Evolutionary conservation across 2,329 filamentous ascomycete species (phyloP), one percentile per base, ranked within the genome.

Genomic region (Claviceps sp.): DNA sequence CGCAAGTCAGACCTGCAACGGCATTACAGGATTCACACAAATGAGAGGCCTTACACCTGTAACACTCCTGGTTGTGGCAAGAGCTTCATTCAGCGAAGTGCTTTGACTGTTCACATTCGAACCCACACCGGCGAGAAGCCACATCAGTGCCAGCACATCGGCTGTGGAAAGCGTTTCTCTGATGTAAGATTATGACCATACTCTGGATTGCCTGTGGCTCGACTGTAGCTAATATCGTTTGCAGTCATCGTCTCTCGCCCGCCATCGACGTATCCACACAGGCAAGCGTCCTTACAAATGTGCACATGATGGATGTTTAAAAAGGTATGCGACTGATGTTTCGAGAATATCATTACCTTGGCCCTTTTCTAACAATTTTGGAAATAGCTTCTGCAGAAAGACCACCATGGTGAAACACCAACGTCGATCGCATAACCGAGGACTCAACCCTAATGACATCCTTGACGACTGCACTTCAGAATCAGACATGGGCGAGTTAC

Each of bases 121-220:
- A 85, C 81, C 13, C 83, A 85, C 57, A 85, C 81, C 1, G 81
- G 82, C 52, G 83, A 86, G 69, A 87, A 86, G 65, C 83, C 83
- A 54, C 81, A 86, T 58, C 75, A 80, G 59, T 87, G 83, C 60
- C 75, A 81, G 61, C 77, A 83, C 57, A 67, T 76, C 26, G 81
- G 78, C 20, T 86, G 82, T 60, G 79, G 77, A 45, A 86, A 85
- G 68, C 72, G 79, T 42, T 86, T 86, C 61, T 85, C 82, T 51
- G 82, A 86, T 67, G 82, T 84, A 67, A 58, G 79, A n/a, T 3
- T n/a, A 4, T 20, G 13, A 20, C 44, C 9, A 11, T n/a, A 3
- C 6, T 14, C 2, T 18, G 20, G 4, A 14, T 44, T 20, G 2
- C 4, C 4, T 4, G 3, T 40, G 1, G 7, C 36, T 26, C 26